A percentile compares a stretch with the other conserved stretches of the same genome.
These are phyloP conservation scores for Tricholoma flavovirens DNA, from an alignment of 768 basidiomycete species.

Conservation along the genomic window DNA sequence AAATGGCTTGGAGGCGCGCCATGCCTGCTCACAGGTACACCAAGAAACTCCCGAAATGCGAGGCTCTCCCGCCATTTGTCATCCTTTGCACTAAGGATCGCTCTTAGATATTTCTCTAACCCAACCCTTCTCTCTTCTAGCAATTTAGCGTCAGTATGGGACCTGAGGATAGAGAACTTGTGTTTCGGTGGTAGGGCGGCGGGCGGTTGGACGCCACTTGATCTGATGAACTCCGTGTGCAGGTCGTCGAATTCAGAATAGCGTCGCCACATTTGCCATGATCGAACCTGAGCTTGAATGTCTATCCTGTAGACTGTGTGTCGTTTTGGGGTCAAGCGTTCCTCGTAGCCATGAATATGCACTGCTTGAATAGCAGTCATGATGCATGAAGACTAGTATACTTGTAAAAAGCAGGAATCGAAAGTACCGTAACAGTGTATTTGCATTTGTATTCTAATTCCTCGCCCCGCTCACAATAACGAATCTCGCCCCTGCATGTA, in stretches of 20 bases:
- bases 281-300: slow-evolving; percentile 82
- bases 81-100: slow-evolving; percentile 78
- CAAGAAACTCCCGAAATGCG: slow-evolving; percentile 83
- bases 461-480: slow-evolving; percentile 39
- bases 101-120: slow-evolving; percentile 81
- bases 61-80: slow-evolving; percentile 75
- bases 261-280: slow-evolving; percentile 91
- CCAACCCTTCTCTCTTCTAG: slow-evolving; percentile 73
- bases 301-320: slow-evolving; percentile 80
- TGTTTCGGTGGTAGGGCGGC: slow-evolving; percentile 82
- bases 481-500: slow-evolving; percentile 38
- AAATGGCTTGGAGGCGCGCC: slow-evolving; percentile 43
- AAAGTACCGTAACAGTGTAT: not conserved
- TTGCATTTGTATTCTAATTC: not conserved
- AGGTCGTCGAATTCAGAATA: slow-evolving; percentile 94
- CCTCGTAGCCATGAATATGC: slow-evolving; percentile 63
- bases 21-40: slow-evolving; percentile 65
- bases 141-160: slow-evolving; percentile 50
- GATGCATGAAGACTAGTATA: slow-evolving; percentile 30
- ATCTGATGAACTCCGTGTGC: slow-evolving; percentile 72
- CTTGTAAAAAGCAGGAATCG: not conserved
- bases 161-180: slow-evolving; percentile 59
- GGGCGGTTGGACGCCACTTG: slow-evolving; percentile 79
- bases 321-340: slow-evolving; percentile 62
- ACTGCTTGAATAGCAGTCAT: slow-evolving; percentile 79